Conservation (phyloP, 495 filamentous ascomycete genomes). For the Extremus antarcticus region DNA sequence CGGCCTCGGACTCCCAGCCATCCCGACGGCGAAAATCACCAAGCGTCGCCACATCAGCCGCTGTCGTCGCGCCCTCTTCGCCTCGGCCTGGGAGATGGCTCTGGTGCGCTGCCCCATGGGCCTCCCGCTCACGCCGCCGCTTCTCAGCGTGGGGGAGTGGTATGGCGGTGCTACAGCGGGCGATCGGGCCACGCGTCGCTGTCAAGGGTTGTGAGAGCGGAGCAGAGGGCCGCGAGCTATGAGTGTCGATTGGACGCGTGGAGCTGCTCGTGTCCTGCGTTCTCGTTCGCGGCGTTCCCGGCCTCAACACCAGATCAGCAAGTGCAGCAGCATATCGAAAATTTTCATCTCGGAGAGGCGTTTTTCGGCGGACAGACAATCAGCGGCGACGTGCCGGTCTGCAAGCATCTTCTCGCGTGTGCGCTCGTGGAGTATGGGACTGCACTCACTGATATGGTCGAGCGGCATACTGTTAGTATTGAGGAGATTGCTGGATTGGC, state of each 20-base stretch:
- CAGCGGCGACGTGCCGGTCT: conserved; percentile 46
- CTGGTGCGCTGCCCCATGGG: too few relatives aligned
- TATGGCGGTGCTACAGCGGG: too few relatives aligned
- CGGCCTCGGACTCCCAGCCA: too few relatives aligned
- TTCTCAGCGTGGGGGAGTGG: too few relatives aligned
- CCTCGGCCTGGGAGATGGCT: too few relatives aligned
- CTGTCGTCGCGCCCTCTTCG: too few relatives aligned
- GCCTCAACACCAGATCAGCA: background rate
- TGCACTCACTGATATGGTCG: conserved; percentile 45
- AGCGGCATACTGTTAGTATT: conserved; percentile 41
- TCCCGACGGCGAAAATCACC: too few relatives aligned
- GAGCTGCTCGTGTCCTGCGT: conserved; percentile 82
- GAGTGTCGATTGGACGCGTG: conserved; percentile 64
- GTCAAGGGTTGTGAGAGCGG: too few relatives aligned
- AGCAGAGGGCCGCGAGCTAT: conserved; percentile 37
- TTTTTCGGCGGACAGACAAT: conserved; percentile 46
- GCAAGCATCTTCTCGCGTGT: conserved; percentile 85
- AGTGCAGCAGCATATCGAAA: conserved; percentile 1
- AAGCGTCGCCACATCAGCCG: too few relatives aligned
- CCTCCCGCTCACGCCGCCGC: too few relatives aligned
- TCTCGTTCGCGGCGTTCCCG: conserved; percentile 59
- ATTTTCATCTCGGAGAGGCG: conserved; percentile 7
- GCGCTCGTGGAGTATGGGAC: conserved; percentile 59
- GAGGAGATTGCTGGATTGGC: conserved; percentile 72
- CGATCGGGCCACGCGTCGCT: too few relatives aligned